phyloP scores from a whole-genome alignment of 129 eudicot genomes.

The Centrapalus pauciflorus region DNA sequence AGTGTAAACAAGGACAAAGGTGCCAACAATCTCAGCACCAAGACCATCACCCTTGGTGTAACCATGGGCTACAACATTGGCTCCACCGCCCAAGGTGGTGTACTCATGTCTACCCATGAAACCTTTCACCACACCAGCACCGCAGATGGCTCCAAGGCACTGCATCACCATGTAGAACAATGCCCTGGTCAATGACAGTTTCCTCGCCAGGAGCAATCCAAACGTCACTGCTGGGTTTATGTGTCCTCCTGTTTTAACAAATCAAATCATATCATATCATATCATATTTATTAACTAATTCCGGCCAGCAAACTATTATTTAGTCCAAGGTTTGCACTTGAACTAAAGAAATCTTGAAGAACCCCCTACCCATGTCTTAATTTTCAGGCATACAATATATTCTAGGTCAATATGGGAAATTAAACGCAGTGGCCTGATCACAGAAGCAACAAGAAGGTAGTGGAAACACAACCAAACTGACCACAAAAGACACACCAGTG shows the following conservation, averaged over 20 bases:
- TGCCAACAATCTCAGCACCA: constrained; percentile 80
- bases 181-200: constrained; percentile 72
- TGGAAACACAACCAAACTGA: too few species aligned
- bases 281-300: too few species aligned
- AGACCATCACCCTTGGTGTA: constrained; percentile 88
- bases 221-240: constrained; percentile 94
- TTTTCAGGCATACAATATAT: too few species aligned
- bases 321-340: too few species aligned
- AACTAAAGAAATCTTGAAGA: neutral
- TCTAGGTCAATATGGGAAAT: too few species aligned
- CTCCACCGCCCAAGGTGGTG: constrained; percentile 61
- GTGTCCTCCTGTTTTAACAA: constrained; percentile 75
- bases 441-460: too few species aligned
- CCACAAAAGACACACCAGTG: too few species aligned
- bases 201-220: constrained; percentile 81
- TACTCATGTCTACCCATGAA: constrained; percentile 44
- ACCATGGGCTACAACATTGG: constrained; percentile 71
- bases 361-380: too few species aligned
- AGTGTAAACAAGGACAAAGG: constrained; percentile 81
- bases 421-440: too few species aligned
- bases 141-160: constrained; percentile 86
- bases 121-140: constrained; percentile 93
- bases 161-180: constrained; percentile 88
- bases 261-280: too few species aligned
- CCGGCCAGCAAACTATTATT: too few species aligned